phyloP scores from a whole-genome alignment of 768 basidiomycete genomes.

The Obba rivulosa region DNA sequence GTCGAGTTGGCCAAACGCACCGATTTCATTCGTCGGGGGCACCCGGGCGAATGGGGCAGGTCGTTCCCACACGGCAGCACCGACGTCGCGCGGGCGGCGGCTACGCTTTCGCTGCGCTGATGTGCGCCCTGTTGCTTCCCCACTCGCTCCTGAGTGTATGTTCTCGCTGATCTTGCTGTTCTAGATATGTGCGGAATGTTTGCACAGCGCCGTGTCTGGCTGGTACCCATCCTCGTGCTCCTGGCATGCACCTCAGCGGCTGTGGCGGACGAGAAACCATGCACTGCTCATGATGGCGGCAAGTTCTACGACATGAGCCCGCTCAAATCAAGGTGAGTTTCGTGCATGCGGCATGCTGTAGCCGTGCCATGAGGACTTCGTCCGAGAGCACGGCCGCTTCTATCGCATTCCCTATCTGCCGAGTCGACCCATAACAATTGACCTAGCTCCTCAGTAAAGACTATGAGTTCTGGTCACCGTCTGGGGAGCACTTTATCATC shows the following conservation, averaged over 20 bases:
- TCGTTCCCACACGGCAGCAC: slow-evolving; percentile 14
- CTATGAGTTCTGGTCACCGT: slow-evolving; percentile 47
- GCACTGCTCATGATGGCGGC: slow-evolving; percentile 50
- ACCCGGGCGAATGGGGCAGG: slow-evolving; percentile 8
- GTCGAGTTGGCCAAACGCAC: slow-evolving; percentile 23
- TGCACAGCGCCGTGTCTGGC: no score
- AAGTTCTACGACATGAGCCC: slow-evolving; percentile 65
- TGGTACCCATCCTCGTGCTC: slow-evolving; percentile 3
- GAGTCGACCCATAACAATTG: slow-evolving; percentile 7
- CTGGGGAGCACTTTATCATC: slow-evolving; percentile 43
- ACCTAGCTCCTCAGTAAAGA: slow-evolving; percentile 46
- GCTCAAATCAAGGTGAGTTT: slow-evolving; percentile 49
- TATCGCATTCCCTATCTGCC: slow-evolving; percentile 4
- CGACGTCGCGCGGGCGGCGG: not conserved
- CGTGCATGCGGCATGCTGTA: no score
- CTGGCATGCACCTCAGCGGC: slow-evolving; percentile 5
- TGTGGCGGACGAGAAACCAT: slow-evolving; percentile 45
- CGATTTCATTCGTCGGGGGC: slow-evolving; percentile 22
- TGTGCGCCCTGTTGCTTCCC: not conserved
- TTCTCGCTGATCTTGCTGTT: no score
- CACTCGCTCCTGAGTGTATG: no score
- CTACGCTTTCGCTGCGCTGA: not conserved
- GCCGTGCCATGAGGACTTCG: no score
- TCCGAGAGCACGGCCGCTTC: no score
- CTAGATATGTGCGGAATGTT: no score